Conservation (phyloP, 257 asterid genomes). For the Solanum ossicruentum region DNA sequence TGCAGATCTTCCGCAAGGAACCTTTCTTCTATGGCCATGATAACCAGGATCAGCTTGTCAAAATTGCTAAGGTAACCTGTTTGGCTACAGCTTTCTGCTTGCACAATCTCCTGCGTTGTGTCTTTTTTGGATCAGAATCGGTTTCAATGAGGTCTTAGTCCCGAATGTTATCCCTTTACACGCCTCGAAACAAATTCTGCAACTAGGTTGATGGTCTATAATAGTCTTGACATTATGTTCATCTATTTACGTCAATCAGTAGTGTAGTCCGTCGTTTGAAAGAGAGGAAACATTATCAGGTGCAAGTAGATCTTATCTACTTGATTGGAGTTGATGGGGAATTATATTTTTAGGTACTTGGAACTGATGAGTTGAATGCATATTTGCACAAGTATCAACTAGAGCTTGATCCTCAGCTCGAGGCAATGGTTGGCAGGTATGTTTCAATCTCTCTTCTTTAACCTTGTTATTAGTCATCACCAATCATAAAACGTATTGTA, state of each 20-base stretch:
- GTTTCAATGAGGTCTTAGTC: neutral
- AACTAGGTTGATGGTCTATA: neutral
- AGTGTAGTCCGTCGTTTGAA: neutral
- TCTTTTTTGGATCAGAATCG: neutral
- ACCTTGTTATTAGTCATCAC: neutral
- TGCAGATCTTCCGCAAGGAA: conserved; percentile 8
- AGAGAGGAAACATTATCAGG: neutral
- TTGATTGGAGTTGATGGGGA: neutral
- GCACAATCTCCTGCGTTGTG: neutral
- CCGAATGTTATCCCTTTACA: neutral
- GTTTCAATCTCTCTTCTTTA: neutral
- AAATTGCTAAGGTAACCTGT: conserved; percentile 5
- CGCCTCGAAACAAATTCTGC: neutral
- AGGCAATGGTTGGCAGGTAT: conserved; percentile 30
- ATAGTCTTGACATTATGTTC: neutral
- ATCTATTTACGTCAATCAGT: neutral
- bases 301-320: neutral
- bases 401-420: conserved; percentile 28
- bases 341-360: conserved; percentile 18
- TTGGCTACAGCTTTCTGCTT: neutral
- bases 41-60: conserved; percentile 8
- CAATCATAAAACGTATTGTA: neutral
- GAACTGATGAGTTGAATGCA: conserved; percentile 29
- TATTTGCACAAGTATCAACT: conserved; percentile 23
- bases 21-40: conserved; percentile 13